A percentile compares a stretch with the other conserved stretches of the same genome.
These are phyloP conservation scores for Myriosclerotinia curreyana DNA, from an alignment of 2,329 filamentous ascomycete genomes.

Conservation along the genomic window DNA sequence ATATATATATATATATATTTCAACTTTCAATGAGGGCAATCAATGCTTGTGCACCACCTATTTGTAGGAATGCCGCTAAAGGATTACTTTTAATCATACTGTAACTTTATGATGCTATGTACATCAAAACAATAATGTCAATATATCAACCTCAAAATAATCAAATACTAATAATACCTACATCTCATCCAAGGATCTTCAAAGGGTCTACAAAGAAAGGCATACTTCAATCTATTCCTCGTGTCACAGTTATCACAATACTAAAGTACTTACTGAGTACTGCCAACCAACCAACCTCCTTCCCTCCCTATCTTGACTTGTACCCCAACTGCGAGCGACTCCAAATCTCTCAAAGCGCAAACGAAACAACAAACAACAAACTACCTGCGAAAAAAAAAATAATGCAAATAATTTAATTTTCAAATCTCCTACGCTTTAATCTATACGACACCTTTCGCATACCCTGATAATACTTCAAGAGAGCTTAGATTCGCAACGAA, in stretches of 20 bases:
- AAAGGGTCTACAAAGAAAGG: too few relatives aligned
- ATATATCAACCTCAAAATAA: too few relatives aligned
- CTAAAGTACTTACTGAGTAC: background rate
- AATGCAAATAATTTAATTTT: background rate
- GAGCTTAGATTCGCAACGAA: background rate
- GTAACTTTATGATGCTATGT: too few relatives aligned
- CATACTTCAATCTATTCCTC: too few relatives aligned
- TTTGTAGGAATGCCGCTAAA: too few relatives aligned
- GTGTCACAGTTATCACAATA: background rate
- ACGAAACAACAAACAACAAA: background rate
- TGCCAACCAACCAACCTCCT: background rate
- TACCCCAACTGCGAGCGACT: background rate
- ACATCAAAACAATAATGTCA: too few relatives aligned
- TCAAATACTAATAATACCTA: too few relatives aligned
- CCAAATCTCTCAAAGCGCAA: slow-evolving; percentile 2
- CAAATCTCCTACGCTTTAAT: background rate
- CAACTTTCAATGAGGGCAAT: too few relatives aligned
- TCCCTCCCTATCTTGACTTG: background rate
- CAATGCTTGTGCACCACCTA: too few relatives aligned
- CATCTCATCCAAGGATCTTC: too few relatives aligned
- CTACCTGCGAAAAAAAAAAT: background rate
- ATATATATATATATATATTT: too few relatives aligned
- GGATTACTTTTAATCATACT: too few relatives aligned
- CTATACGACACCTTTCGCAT: background rate
- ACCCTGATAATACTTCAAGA: background rate